Conservation (phyloP, 345 rosid genomes). For the Pistacia atlantica region DNA sequence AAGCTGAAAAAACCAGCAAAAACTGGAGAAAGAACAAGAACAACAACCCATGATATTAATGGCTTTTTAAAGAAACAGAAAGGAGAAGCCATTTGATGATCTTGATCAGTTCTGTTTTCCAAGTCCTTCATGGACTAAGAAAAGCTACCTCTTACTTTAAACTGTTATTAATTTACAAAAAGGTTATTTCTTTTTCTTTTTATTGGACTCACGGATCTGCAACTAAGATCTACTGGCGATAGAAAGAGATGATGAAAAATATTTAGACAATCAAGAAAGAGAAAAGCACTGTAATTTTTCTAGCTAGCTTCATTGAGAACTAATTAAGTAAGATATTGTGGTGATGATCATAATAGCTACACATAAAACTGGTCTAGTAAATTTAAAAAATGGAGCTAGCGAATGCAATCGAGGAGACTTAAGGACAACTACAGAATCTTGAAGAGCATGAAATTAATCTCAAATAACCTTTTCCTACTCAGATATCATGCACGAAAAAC, state of each 20-base stretch:
- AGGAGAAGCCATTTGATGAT: constrained; percentile 31
- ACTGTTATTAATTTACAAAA: neutral
- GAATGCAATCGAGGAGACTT: neutral
- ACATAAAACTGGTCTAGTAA: too few relatives aligned
- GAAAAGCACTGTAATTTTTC: neutral
- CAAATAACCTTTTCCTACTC: constrained; percentile 2
- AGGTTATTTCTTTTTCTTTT: constrained; percentile 5
- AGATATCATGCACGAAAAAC: constrained; percentile 4
- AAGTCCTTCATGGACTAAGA: constrained; percentile 29
- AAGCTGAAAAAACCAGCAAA: constrained; percentile 34
- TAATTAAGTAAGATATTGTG: neutral
- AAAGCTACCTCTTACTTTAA: constrained; percentile 10
- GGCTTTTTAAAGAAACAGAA: constrained; percentile 37
- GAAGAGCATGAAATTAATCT: neutral
- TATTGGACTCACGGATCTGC: constrained; percentile 8
- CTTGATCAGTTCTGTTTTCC: constrained; percentile 21
- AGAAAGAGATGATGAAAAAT: neutral
- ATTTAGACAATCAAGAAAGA: neutral
- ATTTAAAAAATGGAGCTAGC: neutral
- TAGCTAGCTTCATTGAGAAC: neutral
- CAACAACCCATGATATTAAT: constrained; percentile 29
- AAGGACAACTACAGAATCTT: neutral
- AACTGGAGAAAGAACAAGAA: constrained; percentile 28
- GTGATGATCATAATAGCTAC: neutral
- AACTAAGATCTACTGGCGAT: constrained; percentile 23